These are phyloP conservation scores for Tetrahymena malaccensis DNA, from an alignment of 73 alveolate species.

Conservation along the genomic window DNA sequence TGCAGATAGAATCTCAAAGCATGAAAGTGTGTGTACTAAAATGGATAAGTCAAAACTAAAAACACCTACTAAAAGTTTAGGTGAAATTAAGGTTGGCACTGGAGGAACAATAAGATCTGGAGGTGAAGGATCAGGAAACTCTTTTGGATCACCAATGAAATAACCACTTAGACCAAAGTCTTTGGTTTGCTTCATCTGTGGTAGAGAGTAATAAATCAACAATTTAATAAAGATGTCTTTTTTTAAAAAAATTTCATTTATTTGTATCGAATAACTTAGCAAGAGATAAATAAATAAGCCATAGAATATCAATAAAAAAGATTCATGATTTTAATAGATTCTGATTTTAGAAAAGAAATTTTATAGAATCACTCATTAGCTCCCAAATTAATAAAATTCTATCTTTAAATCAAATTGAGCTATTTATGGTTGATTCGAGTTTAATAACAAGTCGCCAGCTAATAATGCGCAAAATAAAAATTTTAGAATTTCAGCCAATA, in stretches of 20 bases:
- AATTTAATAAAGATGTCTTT: neutral
- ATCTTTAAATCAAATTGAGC: neutral
- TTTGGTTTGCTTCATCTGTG: slow-evolving; percentile 63
- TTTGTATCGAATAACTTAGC: no score
- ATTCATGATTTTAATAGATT: neutral
- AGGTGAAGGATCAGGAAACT: neutral
- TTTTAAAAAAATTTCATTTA: no score
- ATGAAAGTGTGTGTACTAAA: slow-evolving; percentile 3
- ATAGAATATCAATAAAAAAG: neutral
- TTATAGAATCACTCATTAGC: neutral
- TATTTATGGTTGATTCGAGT: neutral
- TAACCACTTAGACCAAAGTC: slow-evolving; percentile 54
- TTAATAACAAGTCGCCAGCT: neutral
- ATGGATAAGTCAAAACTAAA: slow-evolving; percentile 7
- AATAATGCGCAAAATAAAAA: neutral
- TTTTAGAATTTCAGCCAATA: neutral
- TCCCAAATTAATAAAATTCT: neutral
- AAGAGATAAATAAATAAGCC: neutral
- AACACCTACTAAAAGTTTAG: slow-evolving; percentile 28
- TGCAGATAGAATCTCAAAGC: slow-evolving; percentile 19
- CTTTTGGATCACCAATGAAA: neutral
- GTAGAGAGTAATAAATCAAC: slow-evolving; percentile 14
- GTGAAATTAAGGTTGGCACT: neutral
- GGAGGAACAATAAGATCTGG: neutral
- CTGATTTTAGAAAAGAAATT: neutral